These are phyloP conservation scores for Klebsormidium nitens DNA, from an alignment of 139 green algal genomes.

Conservation along the genomic window DNA sequence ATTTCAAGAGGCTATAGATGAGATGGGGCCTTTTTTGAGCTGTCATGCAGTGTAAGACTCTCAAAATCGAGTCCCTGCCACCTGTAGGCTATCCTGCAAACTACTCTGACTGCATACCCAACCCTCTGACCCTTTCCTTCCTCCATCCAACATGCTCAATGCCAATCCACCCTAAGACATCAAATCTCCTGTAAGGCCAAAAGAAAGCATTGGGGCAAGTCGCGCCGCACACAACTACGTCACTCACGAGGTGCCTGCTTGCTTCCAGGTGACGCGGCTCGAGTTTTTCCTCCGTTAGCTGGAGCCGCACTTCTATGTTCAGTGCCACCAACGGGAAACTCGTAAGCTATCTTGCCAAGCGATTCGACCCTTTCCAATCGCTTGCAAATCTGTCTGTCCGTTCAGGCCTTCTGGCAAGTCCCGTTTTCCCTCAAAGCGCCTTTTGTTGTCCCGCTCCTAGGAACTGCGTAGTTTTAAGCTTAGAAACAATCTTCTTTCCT, in stretches of 20 bases:
- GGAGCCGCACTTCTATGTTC: slow-evolving; percentile 13
- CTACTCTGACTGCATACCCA: not conserved
- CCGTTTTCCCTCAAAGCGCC: no score
- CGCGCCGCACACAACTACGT: no score
- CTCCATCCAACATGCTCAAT: not conserved
- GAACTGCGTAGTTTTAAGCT: no score
- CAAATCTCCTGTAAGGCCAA: not conserved
- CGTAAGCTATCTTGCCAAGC: no score
- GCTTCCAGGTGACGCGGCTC: not conserved
- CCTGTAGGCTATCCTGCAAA: not conserved
- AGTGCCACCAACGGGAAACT: slow-evolving; percentile 11
- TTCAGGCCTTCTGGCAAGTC: no score
- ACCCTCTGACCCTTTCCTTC: not conserved
- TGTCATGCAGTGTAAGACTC: no score
- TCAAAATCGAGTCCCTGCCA: slow-evolving; percentile 9
- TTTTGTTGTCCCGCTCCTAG: no score
- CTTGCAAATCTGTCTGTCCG: no score
- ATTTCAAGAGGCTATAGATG: no score
- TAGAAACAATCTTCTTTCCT: no score
- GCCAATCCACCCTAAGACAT: slow-evolving; percentile 1
- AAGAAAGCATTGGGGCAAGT: not conserved
- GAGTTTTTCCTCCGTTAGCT: not conserved
- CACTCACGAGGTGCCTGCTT: not conserved
- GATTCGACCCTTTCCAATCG: no score
- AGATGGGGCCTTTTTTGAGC: no score